Percentiles rank a stretch among this genome's conserved stretches.
Conservation (phyloP, 2,329 filamentous ascomycete genomes). For the Sporothrix pseudoabietina region DNA sequence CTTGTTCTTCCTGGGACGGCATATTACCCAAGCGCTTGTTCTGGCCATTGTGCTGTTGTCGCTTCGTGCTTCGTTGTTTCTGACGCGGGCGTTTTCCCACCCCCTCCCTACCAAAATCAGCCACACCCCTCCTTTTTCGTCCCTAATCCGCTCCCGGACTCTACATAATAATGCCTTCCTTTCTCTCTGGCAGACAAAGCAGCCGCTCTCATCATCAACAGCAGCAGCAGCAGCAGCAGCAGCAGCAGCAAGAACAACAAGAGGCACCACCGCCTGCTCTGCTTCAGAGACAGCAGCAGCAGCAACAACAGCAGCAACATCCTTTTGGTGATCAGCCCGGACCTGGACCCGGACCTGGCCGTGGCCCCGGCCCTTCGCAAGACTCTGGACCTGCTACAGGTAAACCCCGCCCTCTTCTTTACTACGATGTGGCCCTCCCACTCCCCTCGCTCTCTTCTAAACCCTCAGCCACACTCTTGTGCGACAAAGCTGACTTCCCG, state of each 20-base stretch:
- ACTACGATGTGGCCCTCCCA: neutral
- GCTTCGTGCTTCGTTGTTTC: slow-evolving; percentile 24
- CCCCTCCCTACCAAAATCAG: slow-evolving; percentile 28
- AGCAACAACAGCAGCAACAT: slow-evolving; percentile 44
- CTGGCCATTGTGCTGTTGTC: slow-evolving; percentile 24
- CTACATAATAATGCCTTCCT: slow-evolving; percentile 53
- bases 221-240: slow-evolving; percentile 36
- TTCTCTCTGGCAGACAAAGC: slow-evolving; percentile 58
- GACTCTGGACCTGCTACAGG: slow-evolving; percentile 29
- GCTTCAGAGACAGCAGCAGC: slow-evolving; percentile 34
- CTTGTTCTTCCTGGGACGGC: slow-evolving; percentile 8
- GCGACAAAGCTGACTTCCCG: slow-evolving; percentile 20
- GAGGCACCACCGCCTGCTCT: slow-evolving; percentile 36
- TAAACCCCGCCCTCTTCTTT: neutral
- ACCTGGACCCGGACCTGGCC: slow-evolving; percentile 31
- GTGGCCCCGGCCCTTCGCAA: slow-evolving; percentile 33
- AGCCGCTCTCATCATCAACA: slow-evolving; percentile 54
- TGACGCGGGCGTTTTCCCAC: slow-evolving; percentile 26
- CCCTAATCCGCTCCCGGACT: slow-evolving; percentile 27
- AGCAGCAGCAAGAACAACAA: slow-evolving; percentile 33
- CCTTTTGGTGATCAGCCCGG: slow-evolving; percentile 51
- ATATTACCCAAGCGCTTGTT: slow-evolving; percentile 27
- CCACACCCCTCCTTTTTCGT: slow-evolving; percentile 27
- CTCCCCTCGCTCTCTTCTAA: neutral
- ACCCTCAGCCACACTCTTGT: slow-evolving; percentile 5